Base-by-base conservation (phyloP, 345 rosid genomes). In the Lepidium sativum region DNA sequence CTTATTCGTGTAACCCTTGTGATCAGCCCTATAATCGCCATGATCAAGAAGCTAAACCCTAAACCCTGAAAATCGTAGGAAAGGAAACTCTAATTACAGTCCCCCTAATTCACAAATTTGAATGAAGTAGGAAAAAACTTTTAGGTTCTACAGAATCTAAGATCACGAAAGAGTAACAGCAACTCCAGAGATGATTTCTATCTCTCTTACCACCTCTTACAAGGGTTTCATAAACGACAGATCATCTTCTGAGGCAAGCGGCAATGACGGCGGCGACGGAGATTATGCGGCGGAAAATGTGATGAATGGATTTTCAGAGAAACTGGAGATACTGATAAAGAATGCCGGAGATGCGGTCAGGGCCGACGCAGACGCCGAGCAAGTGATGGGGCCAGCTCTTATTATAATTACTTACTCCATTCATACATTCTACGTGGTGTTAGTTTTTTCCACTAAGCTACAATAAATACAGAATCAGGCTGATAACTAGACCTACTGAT, bases 11-110 rank as follows among this genome's bases (percentile, higher is more conserved):
- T 66, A 67, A 71, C 78, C 43, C 80, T 77, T 70, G 61, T 71
- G 74, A 78, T 61, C 62, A 82, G 77, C 60, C 85, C 79, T 56
- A 67, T 20, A 45, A 81, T 32, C 66, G 72, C 83, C 92, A 82
- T 88, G 31, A 54, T 41, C 31, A 44, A 51, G 40, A 63, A 39
- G 29, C 62, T 11, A 34, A 53, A 42, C 8, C 39, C 21, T 23
- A 13, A 20, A 52, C 48, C 53, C 32, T 32, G 16, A 11, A 23
- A 39, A 9, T 27, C 69, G 15, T 37, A 4, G 27, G 50, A 9
- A 1, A 3, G 3, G 29, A 9, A 37, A 44, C 23, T 15, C 58
- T 27, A 32, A 27, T 27, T 64, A 16, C 49, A 17, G 52, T 4
- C 29, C 38, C 2, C 45, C 51, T 38, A 14, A 47, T 6, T 17